Conservation (phyloP, 2,329 filamentous ascomycete species). For the Teratosphaeria gauchensis region DNA sequence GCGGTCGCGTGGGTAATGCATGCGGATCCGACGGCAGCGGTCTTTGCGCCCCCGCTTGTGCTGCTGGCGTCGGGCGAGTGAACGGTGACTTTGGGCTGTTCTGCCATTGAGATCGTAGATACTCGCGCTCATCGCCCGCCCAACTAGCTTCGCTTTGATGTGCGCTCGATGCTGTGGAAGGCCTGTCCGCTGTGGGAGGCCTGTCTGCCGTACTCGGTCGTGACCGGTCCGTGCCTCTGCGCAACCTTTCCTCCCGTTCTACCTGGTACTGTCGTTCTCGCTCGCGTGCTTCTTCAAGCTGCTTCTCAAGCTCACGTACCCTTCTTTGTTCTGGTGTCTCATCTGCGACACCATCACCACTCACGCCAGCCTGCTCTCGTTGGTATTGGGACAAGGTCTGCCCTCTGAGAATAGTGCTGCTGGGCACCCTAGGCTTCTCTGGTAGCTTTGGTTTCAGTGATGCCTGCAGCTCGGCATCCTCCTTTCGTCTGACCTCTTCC, state of each 20-base stretch:
- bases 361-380: slow-evolving; percentile 46
- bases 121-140: slow-evolving; percentile 58
- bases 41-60: slow-evolving; percentile 21
- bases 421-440: slow-evolving; percentile 37
- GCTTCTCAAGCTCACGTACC: slow-evolving; percentile 69
- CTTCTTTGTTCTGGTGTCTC: slow-evolving; percentile 51
- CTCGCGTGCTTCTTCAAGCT: slow-evolving; percentile 58
- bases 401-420: slow-evolving; percentile 55
- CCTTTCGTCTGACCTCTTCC: slow-evolving; percentile 59
- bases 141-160: slow-evolving; percentile 50
- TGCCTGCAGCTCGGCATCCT: slow-evolving; percentile 64
- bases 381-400: slow-evolving; percentile 84
- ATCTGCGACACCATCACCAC: slow-evolving; percentile 25
- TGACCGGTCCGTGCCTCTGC: slow-evolving; percentile 21
- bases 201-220: slow-evolving; percentile 23
- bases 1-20: slow-evolving; percentile 38
- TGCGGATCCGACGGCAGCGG: slow-evolving; percentile 11
- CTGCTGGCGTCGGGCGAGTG: neutral
- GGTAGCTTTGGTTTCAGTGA: slow-evolving; percentile 52
- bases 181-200: slow-evolving; percentile 2
- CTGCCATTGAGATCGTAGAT: slow-evolving; percentile 50
- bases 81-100: slow-evolving; percentile 6
- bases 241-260: slow-evolving; percentile 47
- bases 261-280: slow-evolving; percentile 55
- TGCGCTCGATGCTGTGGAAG: slow-evolving; percentile 21